Evolutionary conservation across 2,329 filamentous ascomycete species (phyloP).

Genomic region (Botryotinia globosa): DNA sequence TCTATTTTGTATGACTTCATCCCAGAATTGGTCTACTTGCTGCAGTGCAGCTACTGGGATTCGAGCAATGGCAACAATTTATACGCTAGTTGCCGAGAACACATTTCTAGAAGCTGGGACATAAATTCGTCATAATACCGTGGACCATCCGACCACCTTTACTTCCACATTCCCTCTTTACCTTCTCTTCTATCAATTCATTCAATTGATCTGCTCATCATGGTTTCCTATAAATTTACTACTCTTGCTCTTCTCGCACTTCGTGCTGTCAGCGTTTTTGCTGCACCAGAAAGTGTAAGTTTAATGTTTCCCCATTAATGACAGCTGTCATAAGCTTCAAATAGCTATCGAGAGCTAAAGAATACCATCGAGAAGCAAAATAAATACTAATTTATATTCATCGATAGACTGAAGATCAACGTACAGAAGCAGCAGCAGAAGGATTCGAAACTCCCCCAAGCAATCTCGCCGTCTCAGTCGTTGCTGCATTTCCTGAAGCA

Average conservation of each 20-base stretch:
- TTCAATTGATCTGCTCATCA: conserved; percentile 44
- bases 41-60: neutral
- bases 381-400: conserved; percentile 7
- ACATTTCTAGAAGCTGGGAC: conserved; percentile 19
- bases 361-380: neutral
- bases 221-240: conserved; percentile 73
- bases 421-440: conserved; percentile 30
- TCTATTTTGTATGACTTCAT: conserved; percentile 1
- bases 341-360: conserved; percentile 19
- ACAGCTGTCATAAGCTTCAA: conserved; percentile 12
- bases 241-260: conserved; percentile 70
- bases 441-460: conserved; percentile 35
- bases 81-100: conserved; percentile 21
- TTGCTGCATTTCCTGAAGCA: conserved; percentile 62
- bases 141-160: conserved; percentile 14
- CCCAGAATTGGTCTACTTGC: neutral
- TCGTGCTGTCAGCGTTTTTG: conserved; percentile 62
- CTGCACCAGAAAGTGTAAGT: conserved; percentile 57
- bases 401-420: conserved; percentile 22
- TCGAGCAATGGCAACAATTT: neutral
- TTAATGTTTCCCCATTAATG: conserved; percentile 12
- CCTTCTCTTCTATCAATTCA: conserved; percentile 5
- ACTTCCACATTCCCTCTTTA: neutral
- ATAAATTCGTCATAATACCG: conserved; percentile 11
- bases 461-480: conserved; percentile 62